A percentile compares a stretch with the other conserved stretches of the same genome.
These are phyloP conservation scores for Phytophthora rubi DNA, from an alignment of 352 stramenopile genomes.

Conservation along the genomic window DNA sequence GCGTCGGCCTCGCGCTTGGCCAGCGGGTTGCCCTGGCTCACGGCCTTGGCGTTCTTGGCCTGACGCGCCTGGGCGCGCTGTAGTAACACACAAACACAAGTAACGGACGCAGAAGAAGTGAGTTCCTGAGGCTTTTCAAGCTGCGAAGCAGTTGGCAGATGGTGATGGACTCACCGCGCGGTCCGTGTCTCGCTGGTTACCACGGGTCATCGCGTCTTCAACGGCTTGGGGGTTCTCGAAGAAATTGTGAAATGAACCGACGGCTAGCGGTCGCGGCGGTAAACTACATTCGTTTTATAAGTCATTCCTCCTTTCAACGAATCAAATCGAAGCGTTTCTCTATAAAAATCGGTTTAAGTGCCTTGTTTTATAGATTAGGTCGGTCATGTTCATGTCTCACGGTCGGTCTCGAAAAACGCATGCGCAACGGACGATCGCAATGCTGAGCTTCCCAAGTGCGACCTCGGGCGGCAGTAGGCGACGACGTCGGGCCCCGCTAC, in stretches of 20 bases:
- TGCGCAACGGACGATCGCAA: constrained; percentile 26
- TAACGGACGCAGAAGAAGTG: constrained; percentile 1
- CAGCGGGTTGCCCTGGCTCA: constrained; percentile 56
- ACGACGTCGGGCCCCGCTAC: background rate
- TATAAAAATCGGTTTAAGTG: background rate
- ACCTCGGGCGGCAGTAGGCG: constrained; percentile 8
- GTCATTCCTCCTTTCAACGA: background rate
- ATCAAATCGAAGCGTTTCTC: background rate
- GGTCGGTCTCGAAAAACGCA: constrained; percentile 7
- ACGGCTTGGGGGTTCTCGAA: constrained; percentile 6
- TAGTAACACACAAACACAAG: background rate
- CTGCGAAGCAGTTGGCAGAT: background rate
- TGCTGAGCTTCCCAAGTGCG: constrained; percentile 27
- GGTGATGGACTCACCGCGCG: constrained; percentile 54
- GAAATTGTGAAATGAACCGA: constrained; percentile 34
- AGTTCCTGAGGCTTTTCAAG: background rate
- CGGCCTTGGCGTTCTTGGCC: constrained; percentile 53
- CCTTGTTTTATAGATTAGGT: background rate
- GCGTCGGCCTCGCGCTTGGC: constrained; percentile 72
- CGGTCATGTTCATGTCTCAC: background rate
- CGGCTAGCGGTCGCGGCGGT: constrained; percentile 1
- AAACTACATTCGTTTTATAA: background rate
- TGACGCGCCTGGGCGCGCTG: constrained; percentile 80
- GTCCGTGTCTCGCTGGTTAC: constrained; percentile 83
- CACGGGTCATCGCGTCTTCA: constrained; percentile 60